A percentile compares a stretch with the other conserved stretches of the same genome.
These are phyloP conservation scores for Coemansia sp. DNA, from an alignment of 371 early-diverging fungal species.

Conservation along the genomic window DNA sequence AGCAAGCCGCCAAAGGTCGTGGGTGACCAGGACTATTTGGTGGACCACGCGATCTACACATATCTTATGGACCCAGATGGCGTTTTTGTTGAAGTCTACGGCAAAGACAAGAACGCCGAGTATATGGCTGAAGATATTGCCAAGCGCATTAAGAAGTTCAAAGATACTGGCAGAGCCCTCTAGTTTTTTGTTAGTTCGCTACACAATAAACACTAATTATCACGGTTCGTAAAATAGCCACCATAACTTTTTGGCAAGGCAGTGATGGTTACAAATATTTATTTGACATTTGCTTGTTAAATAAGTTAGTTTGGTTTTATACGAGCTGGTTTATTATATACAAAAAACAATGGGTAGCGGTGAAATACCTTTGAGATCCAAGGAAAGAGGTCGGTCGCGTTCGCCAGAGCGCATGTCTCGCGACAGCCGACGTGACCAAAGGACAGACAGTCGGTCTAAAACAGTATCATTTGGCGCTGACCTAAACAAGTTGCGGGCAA, in stretches of 20 bases:
- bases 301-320: not conserved
- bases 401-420: not conserved
- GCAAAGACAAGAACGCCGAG: slow-evolving; percentile 69
- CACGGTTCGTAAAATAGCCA: not conserved
- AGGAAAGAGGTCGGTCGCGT: slow-evolving; percentile 3
- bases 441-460: not conserved
- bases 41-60: slow-evolving; percentile 97
- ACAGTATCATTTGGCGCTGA: slow-evolving; percentile 50
- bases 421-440: not conserved
- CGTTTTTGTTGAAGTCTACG: slow-evolving; percentile 85
- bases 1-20: slow-evolving; percentile 80
- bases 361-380: not conserved
- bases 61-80: slow-evolving; percentile 94
- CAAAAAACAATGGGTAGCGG: slow-evolving; percentile 1
- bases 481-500: slow-evolving; percentile 83
- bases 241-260: too few species aligned
- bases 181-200: not conserved
- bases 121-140: slow-evolving; percentile 60
- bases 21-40: slow-evolving; percentile 89
- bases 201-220: not conserved
- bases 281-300: not conserved
- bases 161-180: slow-evolving; percentile 5
- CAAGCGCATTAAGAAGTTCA: slow-evolving; percentile 1
- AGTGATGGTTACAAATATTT: too few species aligned
- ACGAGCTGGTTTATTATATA: not conserved